A percentile compares a stretch with the other conserved stretches of the same genome.
phyloP scores from a whole-genome alignment of 2,329 filamentous ascomycete species.

The Aspergillus hiratsukae region DNA sequence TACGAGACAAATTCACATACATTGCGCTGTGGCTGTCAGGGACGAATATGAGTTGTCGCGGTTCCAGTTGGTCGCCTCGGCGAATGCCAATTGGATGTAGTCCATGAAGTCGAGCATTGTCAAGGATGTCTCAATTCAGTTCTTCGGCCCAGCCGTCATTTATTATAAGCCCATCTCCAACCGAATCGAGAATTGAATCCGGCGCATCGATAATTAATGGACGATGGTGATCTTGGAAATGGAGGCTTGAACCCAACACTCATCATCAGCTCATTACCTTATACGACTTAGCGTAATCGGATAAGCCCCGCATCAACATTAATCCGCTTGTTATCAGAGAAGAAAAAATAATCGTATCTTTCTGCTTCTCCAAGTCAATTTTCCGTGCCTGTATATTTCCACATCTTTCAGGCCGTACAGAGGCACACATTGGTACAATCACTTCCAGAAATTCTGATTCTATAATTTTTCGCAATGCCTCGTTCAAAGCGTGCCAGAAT shows the following conservation, averaged over 20 bases:
- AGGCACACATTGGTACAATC: neutral
- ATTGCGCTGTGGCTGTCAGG: conserved; percentile 77
- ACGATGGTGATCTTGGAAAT: conserved; percentile 2
- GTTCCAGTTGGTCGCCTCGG: conserved; percentile 81
- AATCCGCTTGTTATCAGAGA: conserved; percentile 37
- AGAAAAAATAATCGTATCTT: conserved; percentile 32
- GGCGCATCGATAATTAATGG: neutral
- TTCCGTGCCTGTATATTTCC: conserved; percentile 13
- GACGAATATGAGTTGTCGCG: conserved; percentile 87
- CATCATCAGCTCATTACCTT: conserved; percentile 28
- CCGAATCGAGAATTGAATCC: neutral
- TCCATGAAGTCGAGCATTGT: conserved; percentile 96
- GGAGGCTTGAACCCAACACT: conserved; percentile 5
- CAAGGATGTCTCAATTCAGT: neutral
- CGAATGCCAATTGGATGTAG: conserved; percentile 88
- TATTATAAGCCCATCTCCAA: neutral
- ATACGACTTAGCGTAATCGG: conserved; percentile 29
- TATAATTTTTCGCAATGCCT: conserved; percentile 62
- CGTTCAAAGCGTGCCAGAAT: conserved; percentile 91
- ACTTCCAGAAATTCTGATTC: neutral
- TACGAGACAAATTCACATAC: conserved; percentile 40
- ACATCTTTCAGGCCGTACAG: neutral
- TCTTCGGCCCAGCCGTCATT: neutral
- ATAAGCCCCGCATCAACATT: conserved; percentile 36
- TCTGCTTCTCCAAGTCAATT: conserved; percentile 17